Base-by-base conservation (phyloP, 768 basidiomycete species). In the Boletus barrowsii region DNA sequence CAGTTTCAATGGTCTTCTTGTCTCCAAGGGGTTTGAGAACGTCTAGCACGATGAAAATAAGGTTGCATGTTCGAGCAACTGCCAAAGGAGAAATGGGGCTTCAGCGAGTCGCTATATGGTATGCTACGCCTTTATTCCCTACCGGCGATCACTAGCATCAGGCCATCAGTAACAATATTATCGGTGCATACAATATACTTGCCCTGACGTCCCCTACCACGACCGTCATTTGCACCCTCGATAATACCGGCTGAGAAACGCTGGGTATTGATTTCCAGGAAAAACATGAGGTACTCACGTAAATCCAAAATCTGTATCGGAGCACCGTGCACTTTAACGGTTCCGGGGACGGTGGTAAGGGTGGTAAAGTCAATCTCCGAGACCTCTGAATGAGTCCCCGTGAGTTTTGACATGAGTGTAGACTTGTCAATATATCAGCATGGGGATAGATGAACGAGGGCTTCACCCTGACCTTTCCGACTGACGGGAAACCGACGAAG, bases 331-430 rank as follows among this genome's bases (percentile, higher is more conserved):
- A 97, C 91, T 66, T 90, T 93, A 43, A 99, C 64, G 1, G 93
- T 97, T 36, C 95, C 95, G 14, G 95, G 95, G 7, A 98, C 94
- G 15, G 95, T 98, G 6, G 93, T 95, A 29, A 95, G 83, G 3
- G 93, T 91, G 0, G 96, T 98, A 75, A 98, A 99, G 72, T 98
- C 95, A 63, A 98, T 97, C 57, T 88, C 93, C 10, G 96, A 97
- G 17, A 88, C 87, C 70, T 98, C 93, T 37, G 94, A 98, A 62
- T 96, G 91, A 20, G 95, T 98, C 53, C 97, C 97, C 6, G 96
- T 99, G 54, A 93, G 77, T 72, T 93, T 95, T 47, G 92, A 92
- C 93, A 97, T 97, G 49, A 94, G 77, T 0, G 92, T 94, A 10
- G 91, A 93, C 90, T 94, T 61, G 54, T 36, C 47, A 37, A 35